These are phyloP conservation scores for Penicillium oxalicum DNA, from an alignment of 2,329 filamentous ascomycete genomes.

Conservation along the genomic window DNA sequence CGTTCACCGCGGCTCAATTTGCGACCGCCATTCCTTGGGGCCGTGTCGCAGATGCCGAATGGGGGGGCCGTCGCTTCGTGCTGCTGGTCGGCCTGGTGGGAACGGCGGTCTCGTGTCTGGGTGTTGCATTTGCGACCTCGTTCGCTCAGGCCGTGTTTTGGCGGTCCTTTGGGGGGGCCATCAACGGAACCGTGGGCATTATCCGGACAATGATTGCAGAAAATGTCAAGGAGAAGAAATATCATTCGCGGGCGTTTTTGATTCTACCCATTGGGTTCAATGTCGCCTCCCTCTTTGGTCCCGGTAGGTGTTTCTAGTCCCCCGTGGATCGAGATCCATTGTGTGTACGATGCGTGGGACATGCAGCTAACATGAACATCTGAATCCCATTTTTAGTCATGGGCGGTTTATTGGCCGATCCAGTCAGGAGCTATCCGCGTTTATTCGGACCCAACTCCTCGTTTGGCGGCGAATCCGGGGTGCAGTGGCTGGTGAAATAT, in stretches of 20 bases:
- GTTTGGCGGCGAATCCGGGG: conserved; percentile 51
- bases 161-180: conserved; percentile 59
- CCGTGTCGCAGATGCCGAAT: conserved; percentile 57
- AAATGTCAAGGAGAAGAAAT: conserved; percentile 64
- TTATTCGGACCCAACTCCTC: conserved; percentile 56
- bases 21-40: conserved; percentile 78
- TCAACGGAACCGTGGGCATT: conserved; percentile 68
- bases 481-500: conserved; percentile 56
- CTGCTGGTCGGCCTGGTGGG: conserved; percentile 69
- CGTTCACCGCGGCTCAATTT: conserved; percentile 75
- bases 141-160: conserved; percentile 61
- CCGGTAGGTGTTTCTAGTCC: conserved; percentile 34
- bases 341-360: no score
- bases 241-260: conserved; percentile 50
- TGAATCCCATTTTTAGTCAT: conserved; percentile 36
- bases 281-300: conserved; percentile 51
- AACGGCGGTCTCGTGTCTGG: conserved; percentile 58
- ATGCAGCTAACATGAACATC: no score
- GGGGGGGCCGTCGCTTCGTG: conserved; percentile 67
- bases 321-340: conserved; percentile 12
- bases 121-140: conserved; percentile 61
- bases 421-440: conserved; percentile 55
- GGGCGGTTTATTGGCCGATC: conserved; percentile 64
- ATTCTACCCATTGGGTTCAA: conserved; percentile 63
- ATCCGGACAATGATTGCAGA: conserved; percentile 69